These are phyloP conservation scores for Dovyalis caffra DNA, from an alignment of 345 rosid genomes.

Conservation along the genomic window DNA sequence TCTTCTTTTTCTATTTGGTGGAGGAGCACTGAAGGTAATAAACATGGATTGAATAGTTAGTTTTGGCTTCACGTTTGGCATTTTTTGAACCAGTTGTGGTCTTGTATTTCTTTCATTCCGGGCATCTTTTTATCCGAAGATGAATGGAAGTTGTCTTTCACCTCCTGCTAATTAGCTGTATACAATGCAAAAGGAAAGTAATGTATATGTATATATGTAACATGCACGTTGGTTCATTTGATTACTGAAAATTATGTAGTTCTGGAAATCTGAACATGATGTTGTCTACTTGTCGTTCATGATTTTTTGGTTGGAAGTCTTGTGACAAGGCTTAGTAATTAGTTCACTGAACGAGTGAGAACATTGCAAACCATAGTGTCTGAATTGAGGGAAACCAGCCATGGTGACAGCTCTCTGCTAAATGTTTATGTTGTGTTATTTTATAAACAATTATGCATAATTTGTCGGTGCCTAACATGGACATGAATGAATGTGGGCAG, in stretches of 20 bases:
- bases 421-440: not conserved
- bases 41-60: slow-evolving; percentile 25
- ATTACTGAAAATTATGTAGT: slow-evolving; percentile 17
- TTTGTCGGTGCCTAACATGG: not conserved
- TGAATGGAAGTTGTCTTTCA: slow-evolving; percentile 20
- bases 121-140: slow-evolving; percentile 20
- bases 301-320: not conserved
- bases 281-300: not conserved
- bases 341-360: not conserved
- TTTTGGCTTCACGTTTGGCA: slow-evolving; percentile 33
- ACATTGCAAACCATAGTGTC: not conserved
- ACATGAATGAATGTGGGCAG: not conserved
- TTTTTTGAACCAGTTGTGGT: slow-evolving; percentile 27
- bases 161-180: slow-evolving; percentile 35
- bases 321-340: not conserved
- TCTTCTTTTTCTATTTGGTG: slow-evolving; percentile 34
- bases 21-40: slow-evolving; percentile 40
- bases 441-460: not conserved
- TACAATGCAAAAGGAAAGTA: slow-evolving; percentile 35
- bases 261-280: slow-evolving; percentile 16
- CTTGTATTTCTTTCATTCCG: slow-evolving; percentile 14
- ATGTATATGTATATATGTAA: slow-evolving; percentile 38
- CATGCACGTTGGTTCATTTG: slow-evolving; percentile 8
- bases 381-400: not conserved
- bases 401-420: not conserved